phyloP scores from a whole-genome alignment of 2,329 filamentous ascomycete species.

The Fusarium circinatum region DNA sequence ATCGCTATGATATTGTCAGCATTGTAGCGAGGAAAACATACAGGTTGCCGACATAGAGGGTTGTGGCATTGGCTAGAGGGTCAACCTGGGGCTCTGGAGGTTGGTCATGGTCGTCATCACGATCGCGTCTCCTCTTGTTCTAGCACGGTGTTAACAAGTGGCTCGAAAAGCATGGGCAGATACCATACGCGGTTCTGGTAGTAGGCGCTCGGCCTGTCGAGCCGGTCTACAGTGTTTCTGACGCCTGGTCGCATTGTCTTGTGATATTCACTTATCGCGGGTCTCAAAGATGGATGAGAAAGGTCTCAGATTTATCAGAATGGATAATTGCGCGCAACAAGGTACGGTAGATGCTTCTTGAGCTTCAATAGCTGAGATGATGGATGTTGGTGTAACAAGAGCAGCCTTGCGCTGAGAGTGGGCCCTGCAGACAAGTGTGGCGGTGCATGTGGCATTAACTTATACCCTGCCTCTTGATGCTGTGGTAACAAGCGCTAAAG shows the following conservation, averaged over 20 bases:
- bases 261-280: background rate
- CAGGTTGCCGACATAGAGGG: slow-evolving; percentile 97
- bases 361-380: slow-evolving; percentile 9
- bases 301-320: too few relatives aligned
- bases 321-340: background rate
- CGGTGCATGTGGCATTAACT: slow-evolving; percentile 24
- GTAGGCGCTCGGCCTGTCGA: slow-evolving; percentile 96
- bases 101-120: slow-evolving; percentile 63
- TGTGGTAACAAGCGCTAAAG: slow-evolving; percentile 24
- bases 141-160: slow-evolving; percentile 47
- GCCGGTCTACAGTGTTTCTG: slow-evolving; percentile 84
- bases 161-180: background rate
- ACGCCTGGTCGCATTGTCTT: slow-evolving; percentile 56
- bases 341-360: background rate
- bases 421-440: slow-evolving; percentile 7
- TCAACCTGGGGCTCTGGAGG: slow-evolving; percentile 66
- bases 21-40: slow-evolving; percentile 52
- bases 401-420: slow-evolving; percentile 23
- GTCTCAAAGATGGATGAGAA: background rate
- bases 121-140: slow-evolving; percentile 78
- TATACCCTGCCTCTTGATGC: slow-evolving; percentile 1
- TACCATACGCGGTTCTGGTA: slow-evolving; percentile 79
- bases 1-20: background rate
- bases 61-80: slow-evolving; percentile 86
- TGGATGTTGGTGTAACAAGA: slow-evolving; percentile 28